phyloP scores from a whole-genome alignment of 108 stramenopile genomes.

The Bacterosira constricta region DNA sequence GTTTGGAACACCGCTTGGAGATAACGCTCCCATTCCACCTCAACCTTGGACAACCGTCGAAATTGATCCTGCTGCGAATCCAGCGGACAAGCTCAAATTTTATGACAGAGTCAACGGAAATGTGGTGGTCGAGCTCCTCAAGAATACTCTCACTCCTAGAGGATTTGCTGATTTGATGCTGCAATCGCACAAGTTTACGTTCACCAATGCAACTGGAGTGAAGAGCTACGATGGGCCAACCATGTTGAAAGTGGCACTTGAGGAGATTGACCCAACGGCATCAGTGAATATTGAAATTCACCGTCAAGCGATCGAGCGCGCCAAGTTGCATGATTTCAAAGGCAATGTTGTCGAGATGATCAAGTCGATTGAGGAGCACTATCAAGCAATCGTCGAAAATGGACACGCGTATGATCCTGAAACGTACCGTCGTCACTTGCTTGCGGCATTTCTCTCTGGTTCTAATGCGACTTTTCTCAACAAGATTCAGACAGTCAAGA shows the following conservation, averaged over 20 bases:
- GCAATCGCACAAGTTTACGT: not conserved
- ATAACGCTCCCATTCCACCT: not conserved
- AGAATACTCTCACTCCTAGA: not conserved
- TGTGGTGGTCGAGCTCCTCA: not conserved
- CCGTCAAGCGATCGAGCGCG: too few relatives aligned
- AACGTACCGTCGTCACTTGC: too few relatives aligned
- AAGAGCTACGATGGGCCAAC: not conserved
- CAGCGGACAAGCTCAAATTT: not conserved
- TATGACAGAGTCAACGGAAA: not conserved
- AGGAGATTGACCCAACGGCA: not conserved
- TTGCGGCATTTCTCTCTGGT: too few relatives aligned
- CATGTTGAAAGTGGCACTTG: not conserved
- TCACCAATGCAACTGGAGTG: not conserved
- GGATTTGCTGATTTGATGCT: not conserved
- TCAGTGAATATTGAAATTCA: too few relatives aligned
- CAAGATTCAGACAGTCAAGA: too few relatives aligned
- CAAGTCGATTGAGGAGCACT: too few relatives aligned
- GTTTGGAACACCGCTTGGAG: not conserved
- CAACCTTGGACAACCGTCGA: not conserved
- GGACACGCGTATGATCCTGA: too few relatives aligned
- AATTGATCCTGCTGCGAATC: not conserved
- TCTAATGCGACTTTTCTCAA: too few relatives aligned
- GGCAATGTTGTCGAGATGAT: too few relatives aligned
- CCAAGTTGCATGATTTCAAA: too few relatives aligned
- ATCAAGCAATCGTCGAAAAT: too few relatives aligned